These are phyloP conservation scores for Hyaloscypha bicolor DNA, from an alignment of 495 filamentous ascomycete genomes.

Conservation along the genomic window DNA sequence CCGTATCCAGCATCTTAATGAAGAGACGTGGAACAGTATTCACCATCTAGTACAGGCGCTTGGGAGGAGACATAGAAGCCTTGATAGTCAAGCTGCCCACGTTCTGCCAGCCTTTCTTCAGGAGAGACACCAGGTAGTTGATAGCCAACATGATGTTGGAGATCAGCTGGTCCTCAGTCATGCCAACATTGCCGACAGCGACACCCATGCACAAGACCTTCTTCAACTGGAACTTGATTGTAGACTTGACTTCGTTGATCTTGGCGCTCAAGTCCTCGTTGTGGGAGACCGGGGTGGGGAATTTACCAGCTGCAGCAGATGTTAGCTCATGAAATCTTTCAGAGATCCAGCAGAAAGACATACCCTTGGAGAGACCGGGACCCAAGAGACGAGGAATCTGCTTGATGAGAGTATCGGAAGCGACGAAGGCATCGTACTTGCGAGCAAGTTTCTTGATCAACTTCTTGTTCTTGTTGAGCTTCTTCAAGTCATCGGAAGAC, in stretches of 20 bases:
- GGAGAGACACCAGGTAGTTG: conserved; percentile 97
- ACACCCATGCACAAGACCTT: conserved; percentile 99
- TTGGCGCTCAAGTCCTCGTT: conserved; percentile 87
- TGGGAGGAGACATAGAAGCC: conserved; percentile 97
- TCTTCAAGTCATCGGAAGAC: conserved; percentile 97
- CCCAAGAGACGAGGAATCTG: conserved; percentile 99
- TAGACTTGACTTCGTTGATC: conserved; percentile 98
- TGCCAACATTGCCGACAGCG: conserved; percentile 95
- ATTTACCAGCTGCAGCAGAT: conserved; percentile 79
- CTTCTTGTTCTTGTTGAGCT: conserved; percentile 99
- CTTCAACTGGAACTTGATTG: conserved; percentile 99
- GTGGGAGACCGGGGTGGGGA: conserved; percentile 97
- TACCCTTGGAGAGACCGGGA: conserved; percentile 97
- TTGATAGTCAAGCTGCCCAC: conserved; percentile 99
- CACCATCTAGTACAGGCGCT: conserved; percentile 83
- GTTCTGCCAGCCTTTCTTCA: conserved; percentile 99
- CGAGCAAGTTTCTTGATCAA: conserved; percentile 99
- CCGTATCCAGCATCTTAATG: conserved; percentile 28
- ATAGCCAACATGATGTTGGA: conserved; percentile 97
- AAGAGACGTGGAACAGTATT: conserved; percentile 28
- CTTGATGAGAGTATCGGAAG: conserved; percentile 95
- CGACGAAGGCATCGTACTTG: conserved; percentile 99
- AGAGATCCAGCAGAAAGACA: conserved; percentile 32
- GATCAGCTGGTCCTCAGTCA: conserved; percentile 94
- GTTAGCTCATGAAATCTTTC: conserved; percentile 29